These are phyloP conservation scores for Lophiotrema nucula DNA, from an alignment of 495 filamentous ascomycete species.

Conservation along the genomic window DNA sequence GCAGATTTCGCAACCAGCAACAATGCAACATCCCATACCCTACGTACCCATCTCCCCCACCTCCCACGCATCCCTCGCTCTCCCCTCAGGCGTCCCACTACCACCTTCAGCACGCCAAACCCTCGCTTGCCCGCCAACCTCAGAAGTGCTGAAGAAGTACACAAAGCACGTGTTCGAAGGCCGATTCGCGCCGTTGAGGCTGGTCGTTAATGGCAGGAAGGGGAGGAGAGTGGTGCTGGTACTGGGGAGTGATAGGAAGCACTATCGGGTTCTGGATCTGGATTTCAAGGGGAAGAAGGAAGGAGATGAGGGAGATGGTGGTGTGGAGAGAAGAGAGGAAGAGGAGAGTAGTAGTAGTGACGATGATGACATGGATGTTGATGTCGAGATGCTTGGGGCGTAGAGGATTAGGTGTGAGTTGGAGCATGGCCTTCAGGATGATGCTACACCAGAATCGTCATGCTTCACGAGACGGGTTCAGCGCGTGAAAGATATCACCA, in stretches of 20 bases:
- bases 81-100: background rate
- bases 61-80: background rate
- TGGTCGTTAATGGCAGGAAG: constrained; percentile 40
- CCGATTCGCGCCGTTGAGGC: constrained; percentile 33
- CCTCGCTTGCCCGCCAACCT: too few relatives aligned
- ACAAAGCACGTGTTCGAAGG: constrained; percentile 31
- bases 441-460: too few relatives aligned
- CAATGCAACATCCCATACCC: too few relatives aligned
- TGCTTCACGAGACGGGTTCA: too few relatives aligned
- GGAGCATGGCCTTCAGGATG: background rate
- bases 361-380: constrained; percentile 5
- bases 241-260: constrained; percentile 34
- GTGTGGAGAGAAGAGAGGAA: background rate
- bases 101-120: background rate
- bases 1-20: background rate
- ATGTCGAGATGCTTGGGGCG: constrained; percentile 17
- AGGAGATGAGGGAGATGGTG: background rate
- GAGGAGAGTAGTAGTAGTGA: constrained; percentile 12
- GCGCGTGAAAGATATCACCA: too few relatives aligned
- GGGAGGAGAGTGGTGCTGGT: constrained; percentile 36
- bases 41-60: background rate
- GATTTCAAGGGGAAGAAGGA: constrained; percentile 18
- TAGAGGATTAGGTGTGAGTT: background rate
- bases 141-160: background rate
- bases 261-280: constrained; percentile 39